Evolutionary conservation across 495 filamentous ascomycete genomes (phyloP), one percentile per base, ranked within the genome.

Genomic region (Diplogelasinospora grovesii): DNA sequence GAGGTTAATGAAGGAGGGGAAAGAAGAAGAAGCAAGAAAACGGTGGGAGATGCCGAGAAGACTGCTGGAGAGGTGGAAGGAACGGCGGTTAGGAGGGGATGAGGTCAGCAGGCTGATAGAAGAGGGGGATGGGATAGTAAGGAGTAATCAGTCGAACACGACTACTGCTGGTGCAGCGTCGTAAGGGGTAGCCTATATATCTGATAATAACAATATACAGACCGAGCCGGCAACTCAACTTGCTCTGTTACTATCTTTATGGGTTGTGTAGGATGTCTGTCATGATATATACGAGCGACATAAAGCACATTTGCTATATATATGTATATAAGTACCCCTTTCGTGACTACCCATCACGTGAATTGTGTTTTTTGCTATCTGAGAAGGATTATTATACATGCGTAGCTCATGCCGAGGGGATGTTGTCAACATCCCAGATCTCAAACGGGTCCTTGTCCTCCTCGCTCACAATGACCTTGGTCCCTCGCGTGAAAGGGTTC

Each of bases 391-490:
- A n/a, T n/a, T n/a, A n/a, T n/a, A n/a, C n/a, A n/a, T n/a, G n/a
- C n/a, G n/a, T n/a, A n/a, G n/a, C n/a, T n/a, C n/a, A n/a, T n/a
- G n/a, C n/a, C 11, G 35, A n/a, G 1, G 48, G 43, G 44, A 49
- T 29, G 24, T 54, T 36, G 6, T 44, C 40, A 18, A 64, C 60
- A 36, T 61, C 60, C 46, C 70, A 61, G 15, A 75, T 67, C 53
- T 69, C 62, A 51, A 64, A 77, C 3, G 73, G 73, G 53, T 98
- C 92, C 23, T 74, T 70, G 66, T 98, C 92, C 37, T 63, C 69
- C 55, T 82, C 72, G 56, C 87, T 95, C 32, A 92, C 78, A 46
- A 79, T 53, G 26, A 97, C 80, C 37, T 77, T 66, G 13, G 82
- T 65, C 16, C 45, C 56, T n/a, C n/a, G n/a, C n/a, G n/a, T n/a